These are phyloP conservation scores for Aspergillus sparsus DNA, from an alignment of 495 filamentous ascomycete genomes.

Conservation along the genomic window DNA sequence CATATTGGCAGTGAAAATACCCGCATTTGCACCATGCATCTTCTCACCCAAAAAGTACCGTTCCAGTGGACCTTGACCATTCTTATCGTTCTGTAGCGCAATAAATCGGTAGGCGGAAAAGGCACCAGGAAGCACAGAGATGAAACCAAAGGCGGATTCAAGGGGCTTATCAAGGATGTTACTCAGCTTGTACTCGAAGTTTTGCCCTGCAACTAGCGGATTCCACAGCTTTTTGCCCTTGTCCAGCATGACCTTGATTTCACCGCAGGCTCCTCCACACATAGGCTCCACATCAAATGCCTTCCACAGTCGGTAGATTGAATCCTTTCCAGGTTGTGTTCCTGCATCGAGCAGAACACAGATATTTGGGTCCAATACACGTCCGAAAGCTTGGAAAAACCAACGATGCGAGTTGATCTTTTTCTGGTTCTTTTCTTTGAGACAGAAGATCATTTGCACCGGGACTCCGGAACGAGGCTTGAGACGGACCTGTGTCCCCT, in stretches of 20 bases:
- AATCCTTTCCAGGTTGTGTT: slow-evolving; percentile 88
- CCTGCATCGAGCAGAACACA: slow-evolving; percentile 96
- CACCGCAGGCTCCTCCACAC: slow-evolving; percentile 96
- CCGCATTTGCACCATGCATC: slow-evolving; percentile 92
- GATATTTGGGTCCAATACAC: slow-evolving; percentile 90
- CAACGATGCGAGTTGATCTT: slow-evolving; percentile 99
- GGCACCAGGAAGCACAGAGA: slow-evolving; percentile 93
- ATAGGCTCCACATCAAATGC: slow-evolving; percentile 97
- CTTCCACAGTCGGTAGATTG: slow-evolving; percentile 98
- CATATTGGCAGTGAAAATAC: slow-evolving; percentile 99
- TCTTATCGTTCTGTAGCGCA: slow-evolving; percentile 94
- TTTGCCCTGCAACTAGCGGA: slow-evolving; percentile 93
- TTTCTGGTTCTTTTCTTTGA: slow-evolving; percentile 99
- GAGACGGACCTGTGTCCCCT: slow-evolving; percentile 82
- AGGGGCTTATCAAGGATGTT: slow-evolving; percentile 99
- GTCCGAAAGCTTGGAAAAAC: slow-evolving; percentile 98
- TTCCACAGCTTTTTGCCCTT: slow-evolving; percentile 89
- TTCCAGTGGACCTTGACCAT: slow-evolving; percentile 87
- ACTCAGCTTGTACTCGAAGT: slow-evolving; percentile 99
- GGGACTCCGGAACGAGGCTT: slow-evolving; percentile 73
- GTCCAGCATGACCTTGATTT: slow-evolving; percentile 99
- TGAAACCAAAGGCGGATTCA: slow-evolving; percentile 97
- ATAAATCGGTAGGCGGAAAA: slow-evolving; percentile 97
- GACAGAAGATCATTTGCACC: slow-evolving; percentile 95
- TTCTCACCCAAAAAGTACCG: slow-evolving; percentile 98